Percentiles rank a stretch among this genome's conserved stretches.
phyloP scores from a whole-genome alignment of 1,284 basidiomycete species.

The Ceratobasidium sp. region DNA sequence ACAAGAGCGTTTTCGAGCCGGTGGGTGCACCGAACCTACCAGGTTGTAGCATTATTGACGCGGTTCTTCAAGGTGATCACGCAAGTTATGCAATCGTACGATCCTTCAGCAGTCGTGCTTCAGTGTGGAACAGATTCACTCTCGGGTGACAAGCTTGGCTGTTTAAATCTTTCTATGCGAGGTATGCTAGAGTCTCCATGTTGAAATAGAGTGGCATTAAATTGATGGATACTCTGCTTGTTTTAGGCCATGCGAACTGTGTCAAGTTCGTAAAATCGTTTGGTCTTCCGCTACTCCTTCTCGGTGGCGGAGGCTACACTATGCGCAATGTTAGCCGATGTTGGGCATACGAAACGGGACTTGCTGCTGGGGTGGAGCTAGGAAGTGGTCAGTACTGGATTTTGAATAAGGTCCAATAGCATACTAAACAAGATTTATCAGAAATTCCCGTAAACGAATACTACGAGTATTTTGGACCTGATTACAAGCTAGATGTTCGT shows the following conservation, averaged over 20 bases:
- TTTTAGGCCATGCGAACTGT: constrained; percentile 90
- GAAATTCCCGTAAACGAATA: constrained; percentile 98
- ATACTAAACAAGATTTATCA: constrained; percentile 55
- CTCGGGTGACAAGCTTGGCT: constrained; percentile 96
- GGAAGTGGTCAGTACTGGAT: constrained; percentile 72
- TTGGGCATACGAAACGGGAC: constrained; percentile 98
- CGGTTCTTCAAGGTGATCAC: constrained; percentile 78
- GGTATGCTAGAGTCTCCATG: constrained; percentile 63
- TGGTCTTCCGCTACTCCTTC: constrained; percentile 90
- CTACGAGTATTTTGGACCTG: constrained; percentile 99
- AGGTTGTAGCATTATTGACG: constrained; percentile 29
- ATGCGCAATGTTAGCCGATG: constrained; percentile 97
- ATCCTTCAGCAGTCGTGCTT: constrained; percentile 95
- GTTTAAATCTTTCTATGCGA: constrained; percentile 97
- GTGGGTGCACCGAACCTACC: constrained; percentile 64
- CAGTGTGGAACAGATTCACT: constrained; percentile 99
- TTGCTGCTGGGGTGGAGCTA: constrained; percentile 96
- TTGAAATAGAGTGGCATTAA: background rate
- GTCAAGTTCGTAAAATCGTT: constrained; percentile 98
- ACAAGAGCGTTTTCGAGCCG: constrained; percentile 96
- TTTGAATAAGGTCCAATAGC: background rate
- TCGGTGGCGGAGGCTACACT: constrained; percentile 98
- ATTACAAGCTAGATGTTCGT: constrained; percentile 97
- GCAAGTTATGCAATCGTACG: constrained; percentile 96
- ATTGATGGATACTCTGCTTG: background rate